Conservation (phyloP, 805 yeast genomes). For the Saccharomycopsis sp. region DNA sequence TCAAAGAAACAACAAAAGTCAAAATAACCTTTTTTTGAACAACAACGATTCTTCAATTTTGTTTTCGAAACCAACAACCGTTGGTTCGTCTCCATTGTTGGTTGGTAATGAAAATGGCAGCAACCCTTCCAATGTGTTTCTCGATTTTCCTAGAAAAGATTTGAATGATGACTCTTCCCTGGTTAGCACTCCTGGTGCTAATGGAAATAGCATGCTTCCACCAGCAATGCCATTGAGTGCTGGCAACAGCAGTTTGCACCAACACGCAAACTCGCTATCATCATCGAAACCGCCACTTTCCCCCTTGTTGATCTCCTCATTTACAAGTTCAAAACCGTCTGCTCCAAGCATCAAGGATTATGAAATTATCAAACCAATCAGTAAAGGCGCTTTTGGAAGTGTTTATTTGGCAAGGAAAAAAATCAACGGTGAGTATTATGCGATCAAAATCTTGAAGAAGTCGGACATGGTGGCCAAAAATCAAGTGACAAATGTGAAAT, state of each 20-base stretch:
- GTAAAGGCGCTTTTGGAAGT: conserved; percentile 96
- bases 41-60: conserved; percentile 21
- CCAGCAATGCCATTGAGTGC: no score
- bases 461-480: conserved; percentile 96
- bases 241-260: no score
- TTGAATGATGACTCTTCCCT: conserved; percentile 7
- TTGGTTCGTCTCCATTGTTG: conserved; percentile 45
- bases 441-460: conserved; percentile 84
- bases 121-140: conserved; percentile 12
- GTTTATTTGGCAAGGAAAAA: conserved; percentile 80
- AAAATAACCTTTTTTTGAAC: conserved; percentile 22
- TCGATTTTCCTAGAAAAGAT: conserved; percentile 15
- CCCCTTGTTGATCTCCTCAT: conserved; percentile 64
- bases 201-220: no score
- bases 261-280: no score
- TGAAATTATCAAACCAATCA: conserved; percentile 84
- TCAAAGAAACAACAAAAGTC: conserved; percentile 37
- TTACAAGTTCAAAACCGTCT: conserved; percentile 42
- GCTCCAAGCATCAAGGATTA: conserved; percentile 78
- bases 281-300: no score
- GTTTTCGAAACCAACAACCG: conserved; percentile 19
- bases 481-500: conserved; percentile 88
- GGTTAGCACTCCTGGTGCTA: no score
- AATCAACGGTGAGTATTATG: conserved; percentile 88
- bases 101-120: conserved; percentile 34